A percentile compares a stretch with the other conserved stretches of the same genome.
Conservation (phyloP, 2,329 filamentous ascomycete species). For the Apiospora sp. region DNA sequence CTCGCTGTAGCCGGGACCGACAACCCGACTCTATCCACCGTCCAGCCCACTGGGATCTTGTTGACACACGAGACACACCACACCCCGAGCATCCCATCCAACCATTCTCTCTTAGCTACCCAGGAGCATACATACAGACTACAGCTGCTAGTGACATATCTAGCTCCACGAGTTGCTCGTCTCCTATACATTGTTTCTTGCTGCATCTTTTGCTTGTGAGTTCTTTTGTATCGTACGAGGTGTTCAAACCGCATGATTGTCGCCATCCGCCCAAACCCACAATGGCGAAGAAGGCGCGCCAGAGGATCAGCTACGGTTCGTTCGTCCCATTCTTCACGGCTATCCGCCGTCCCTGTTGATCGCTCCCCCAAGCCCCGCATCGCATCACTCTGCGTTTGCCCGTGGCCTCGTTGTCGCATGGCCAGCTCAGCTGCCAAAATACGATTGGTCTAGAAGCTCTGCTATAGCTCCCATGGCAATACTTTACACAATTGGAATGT, state of each 20-base stretch:
- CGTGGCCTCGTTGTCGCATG: slow-evolving; percentile 21
- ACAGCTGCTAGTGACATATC: slow-evolving; percentile 12
- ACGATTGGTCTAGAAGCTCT: not conserved
- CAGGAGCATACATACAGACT: slow-evolving; percentile 9
- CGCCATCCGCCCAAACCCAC: slow-evolving; percentile 32
- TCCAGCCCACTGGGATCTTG: slow-evolving; percentile 18
- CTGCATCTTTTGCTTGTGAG: slow-evolving; percentile 31
- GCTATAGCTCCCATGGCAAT: slow-evolving; percentile 16
- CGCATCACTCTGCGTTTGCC: slow-evolving; percentile 17
- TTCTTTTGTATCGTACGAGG: not conserved
- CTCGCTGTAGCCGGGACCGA: slow-evolving; percentile 12
- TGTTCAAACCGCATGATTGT: slow-evolving; percentile 5
- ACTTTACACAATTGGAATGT: slow-evolving; percentile 25
- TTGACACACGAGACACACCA: slow-evolving; percentile 16
- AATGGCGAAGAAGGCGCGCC: slow-evolving; percentile 71
- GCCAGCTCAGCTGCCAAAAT: not conserved
- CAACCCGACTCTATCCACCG: slow-evolving; percentile 10
- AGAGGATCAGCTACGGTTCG: slow-evolving; percentile 72
- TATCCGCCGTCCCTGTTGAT: slow-evolving; percentile 28
- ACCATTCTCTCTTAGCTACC: not conserved
- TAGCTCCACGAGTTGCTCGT: slow-evolving; percentile 14
- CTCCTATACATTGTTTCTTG: slow-evolving; percentile 16
- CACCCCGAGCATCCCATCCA: slow-evolving; percentile 9
- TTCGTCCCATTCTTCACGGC: slow-evolving; percentile 38
- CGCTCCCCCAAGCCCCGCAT: slow-evolving; percentile 38